phyloP scores from a whole-genome alignment of 75 land plant species.

The Sequoiadendron giganteum region DNA sequence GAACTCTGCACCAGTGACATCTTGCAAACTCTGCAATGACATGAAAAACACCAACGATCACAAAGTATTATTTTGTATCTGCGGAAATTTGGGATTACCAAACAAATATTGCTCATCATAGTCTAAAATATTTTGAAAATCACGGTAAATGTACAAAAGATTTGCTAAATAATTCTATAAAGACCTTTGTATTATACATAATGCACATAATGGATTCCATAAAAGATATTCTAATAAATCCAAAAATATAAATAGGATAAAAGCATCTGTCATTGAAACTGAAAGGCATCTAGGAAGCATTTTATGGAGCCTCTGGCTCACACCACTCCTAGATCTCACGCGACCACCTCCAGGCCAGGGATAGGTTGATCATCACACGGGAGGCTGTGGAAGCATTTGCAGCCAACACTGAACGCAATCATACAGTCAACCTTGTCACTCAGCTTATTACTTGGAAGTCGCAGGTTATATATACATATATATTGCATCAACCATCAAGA shows the following conservation, averaged over 20 bases:
- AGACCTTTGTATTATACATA: not conserved
- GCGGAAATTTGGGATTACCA: not conserved
- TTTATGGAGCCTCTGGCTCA: not conserved
- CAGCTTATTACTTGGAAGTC: too few relatives aligned
- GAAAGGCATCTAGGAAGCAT: not conserved
- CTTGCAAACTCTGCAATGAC: constrained; percentile 82
- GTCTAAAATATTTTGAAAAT: not conserved
- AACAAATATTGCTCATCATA: not conserved
- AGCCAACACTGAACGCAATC: too few relatives aligned
- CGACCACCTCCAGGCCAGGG: too few relatives aligned
- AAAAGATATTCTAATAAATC: not conserved
- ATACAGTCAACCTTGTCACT: too few relatives aligned
- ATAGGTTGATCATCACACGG: too few relatives aligned
- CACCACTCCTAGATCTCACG: too few relatives aligned
- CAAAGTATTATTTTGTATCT: not conserved
- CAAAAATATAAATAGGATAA: not conserved
- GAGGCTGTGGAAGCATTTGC: too few relatives aligned
- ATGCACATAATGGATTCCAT: not conserved
- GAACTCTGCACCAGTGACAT: constrained; percentile 96
- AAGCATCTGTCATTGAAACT: not conserved
- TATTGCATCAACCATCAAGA: too few relatives aligned
- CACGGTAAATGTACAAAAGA: not conserved
- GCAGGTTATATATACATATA: too few relatives aligned
- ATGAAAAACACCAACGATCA: not conserved
- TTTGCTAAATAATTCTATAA: not conserved